Conservation (phyloP, 73 alveolate genomes). For the Paramecium biaurelia region DNA sequence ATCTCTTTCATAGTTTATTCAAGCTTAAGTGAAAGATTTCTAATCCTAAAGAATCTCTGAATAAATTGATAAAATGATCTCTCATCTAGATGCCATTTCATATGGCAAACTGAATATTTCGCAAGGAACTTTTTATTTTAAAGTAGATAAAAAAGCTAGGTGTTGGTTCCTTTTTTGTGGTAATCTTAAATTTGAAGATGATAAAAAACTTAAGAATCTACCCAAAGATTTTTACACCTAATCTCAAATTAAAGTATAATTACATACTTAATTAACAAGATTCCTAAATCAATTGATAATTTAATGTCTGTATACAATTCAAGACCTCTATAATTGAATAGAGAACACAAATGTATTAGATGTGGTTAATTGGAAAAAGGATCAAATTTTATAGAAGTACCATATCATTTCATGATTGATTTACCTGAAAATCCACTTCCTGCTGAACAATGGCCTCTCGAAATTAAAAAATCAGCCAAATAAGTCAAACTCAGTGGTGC, state of each 20-base stretch:
- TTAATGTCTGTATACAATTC: neutral
- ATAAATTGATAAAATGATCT: constrained; percentile 9
- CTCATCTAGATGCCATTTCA: constrained; percentile 13
- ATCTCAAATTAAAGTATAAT: neutral
- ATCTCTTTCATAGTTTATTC: neutral
- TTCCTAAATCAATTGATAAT: constrained; percentile 3
- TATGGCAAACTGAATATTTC: neutral
- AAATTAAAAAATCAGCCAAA: neutral
- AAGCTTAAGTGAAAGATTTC: constrained; percentile 42
- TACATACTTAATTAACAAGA: neutral
- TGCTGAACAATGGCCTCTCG: neutral
- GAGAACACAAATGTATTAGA: neutral
- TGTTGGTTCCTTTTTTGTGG: constrained; percentile 39
- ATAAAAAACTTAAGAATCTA: neutral
- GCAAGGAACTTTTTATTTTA: constrained; percentile 1
- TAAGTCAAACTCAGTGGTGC: neutral
- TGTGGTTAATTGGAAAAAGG: neutral
- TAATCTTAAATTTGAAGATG: constrained; percentile 15
- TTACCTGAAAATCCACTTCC: neutral
- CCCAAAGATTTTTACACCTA: neutral
- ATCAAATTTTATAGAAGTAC: neutral
- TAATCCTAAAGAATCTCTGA: constrained; percentile 23
- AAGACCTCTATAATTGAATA: neutral
- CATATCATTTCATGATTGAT: neutral
- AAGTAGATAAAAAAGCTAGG: neutral